Conservation (phyloP, 768 basidiomycete species). For the Rhodocollybia butyracea region DNA sequence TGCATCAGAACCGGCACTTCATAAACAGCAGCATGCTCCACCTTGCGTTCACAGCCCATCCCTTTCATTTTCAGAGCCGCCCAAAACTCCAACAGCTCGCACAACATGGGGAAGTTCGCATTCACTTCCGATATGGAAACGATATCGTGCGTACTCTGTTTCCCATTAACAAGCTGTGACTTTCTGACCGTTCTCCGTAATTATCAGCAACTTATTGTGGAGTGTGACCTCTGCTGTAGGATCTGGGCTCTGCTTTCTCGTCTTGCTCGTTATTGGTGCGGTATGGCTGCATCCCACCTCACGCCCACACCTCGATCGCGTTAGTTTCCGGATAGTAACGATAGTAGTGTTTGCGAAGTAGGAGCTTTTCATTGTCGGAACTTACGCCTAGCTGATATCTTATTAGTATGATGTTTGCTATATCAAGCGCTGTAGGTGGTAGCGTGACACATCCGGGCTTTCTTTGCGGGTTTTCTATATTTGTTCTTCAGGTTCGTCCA, state of each 20-base stretch:
- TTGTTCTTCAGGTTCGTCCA: background rate
- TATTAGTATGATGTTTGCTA: constrained; percentile 17
- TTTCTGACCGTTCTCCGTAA: background rate
- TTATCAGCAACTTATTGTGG: constrained; percentile 10
- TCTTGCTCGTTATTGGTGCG: constrained; percentile 15
- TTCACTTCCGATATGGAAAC: too few species aligned
- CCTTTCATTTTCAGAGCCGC: too few species aligned
- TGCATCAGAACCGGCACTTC: too few species aligned
- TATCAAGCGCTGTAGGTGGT: constrained; percentile 17
- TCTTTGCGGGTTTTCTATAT: background rate
- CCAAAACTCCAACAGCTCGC: too few species aligned
- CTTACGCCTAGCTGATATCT: background rate
- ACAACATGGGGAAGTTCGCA: too few species aligned
- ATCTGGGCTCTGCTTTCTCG: constrained; percentile 15
- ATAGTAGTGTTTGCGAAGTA: constrained; percentile 19
- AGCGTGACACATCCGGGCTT: constrained; percentile 8
- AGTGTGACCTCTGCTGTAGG: constrained; percentile 11
- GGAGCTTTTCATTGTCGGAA: background rate
- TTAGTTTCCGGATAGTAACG: constrained; percentile 19
- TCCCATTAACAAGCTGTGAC: too few species aligned
- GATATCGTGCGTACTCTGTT: too few species aligned
- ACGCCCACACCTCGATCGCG: constrained; percentile 16
- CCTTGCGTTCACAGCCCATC: too few species aligned
- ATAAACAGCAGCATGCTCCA: too few species aligned
- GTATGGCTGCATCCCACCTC: constrained; percentile 10